Evolutionary conservation across 345 rosid species (phyloP).

Genomic region (Eutrema yunnanense): DNA sequence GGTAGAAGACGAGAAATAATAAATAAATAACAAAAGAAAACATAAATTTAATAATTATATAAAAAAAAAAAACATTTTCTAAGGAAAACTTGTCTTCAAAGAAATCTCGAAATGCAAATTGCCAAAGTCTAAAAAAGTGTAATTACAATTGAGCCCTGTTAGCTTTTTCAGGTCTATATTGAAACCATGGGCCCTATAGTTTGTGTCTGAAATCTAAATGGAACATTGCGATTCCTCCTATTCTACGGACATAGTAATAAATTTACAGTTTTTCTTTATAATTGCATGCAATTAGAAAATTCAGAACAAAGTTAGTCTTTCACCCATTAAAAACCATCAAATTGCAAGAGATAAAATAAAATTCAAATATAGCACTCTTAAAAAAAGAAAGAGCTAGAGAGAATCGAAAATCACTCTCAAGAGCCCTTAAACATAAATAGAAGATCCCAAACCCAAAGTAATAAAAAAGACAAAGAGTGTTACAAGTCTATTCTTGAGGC

Average conservation of each 20-base stretch:
- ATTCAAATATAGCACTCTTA: not conserved
- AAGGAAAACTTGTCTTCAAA: constrained; percentile 26
- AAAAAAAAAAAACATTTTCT: not conserved
- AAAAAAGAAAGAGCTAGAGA: not conserved
- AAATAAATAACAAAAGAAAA: not conserved
- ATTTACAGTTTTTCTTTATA: too few relatives aligned
- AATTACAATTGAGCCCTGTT: too few relatives aligned
- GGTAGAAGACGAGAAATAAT: not conserved
- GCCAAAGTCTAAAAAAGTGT: too few relatives aligned
- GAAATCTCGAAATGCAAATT: not conserved
- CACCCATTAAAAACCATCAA: not conserved
- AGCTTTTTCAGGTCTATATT: too few relatives aligned
- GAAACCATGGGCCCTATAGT: too few relatives aligned
- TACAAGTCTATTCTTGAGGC: not conserved
- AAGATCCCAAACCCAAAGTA: not conserved
- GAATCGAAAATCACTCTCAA: not conserved
- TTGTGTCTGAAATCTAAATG: too few relatives aligned
- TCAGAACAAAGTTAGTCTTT: not conserved
- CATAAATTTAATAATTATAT: not conserved
- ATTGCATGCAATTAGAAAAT: too few relatives aligned
- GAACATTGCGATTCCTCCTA: too few relatives aligned
- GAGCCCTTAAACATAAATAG: not conserved
- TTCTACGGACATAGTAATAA: too few relatives aligned
- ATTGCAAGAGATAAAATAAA: not conserved
- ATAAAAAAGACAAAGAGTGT: not conserved